Evolutionary conservation across 2,329 filamentous ascomycete species (phyloP), one percentile per base, ranked within the genome.

Genomic region (Phyllachora maydis): DNA sequence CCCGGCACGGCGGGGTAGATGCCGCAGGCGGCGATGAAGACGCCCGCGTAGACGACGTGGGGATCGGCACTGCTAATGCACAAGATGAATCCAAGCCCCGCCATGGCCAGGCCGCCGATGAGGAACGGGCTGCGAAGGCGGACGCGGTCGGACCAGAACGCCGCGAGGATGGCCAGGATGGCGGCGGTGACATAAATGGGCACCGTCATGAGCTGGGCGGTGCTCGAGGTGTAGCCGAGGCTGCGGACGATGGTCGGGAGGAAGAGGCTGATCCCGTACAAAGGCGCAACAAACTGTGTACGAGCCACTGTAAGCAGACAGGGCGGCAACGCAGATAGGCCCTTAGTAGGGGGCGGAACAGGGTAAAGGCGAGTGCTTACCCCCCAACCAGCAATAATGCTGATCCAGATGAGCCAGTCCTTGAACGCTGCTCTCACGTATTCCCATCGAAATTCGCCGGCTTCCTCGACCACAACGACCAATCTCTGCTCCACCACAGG

Each of bases 1-100:
- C 83, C 83, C 0, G 77, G 54, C 27, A 88, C 75, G 14, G 65
- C 69, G 0, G 81, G 77, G 33, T 85, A 88, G 26, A 88, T 82
- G 3, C 75, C 74, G 27, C 78, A 60, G 0, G 78, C 73, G 0
- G 66, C 73, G 1, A 90, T 50, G 43, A 83, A 90, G 0, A 72
- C 71, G 0, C 74, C 79, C 0, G 64, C 74, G 33, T 90, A 91
- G 8, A 66, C 55, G 0, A 68, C 66, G 1, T 52, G 53, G 2
- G 67, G 55, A 26, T 70, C 67, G 4, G 37, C 33, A 28, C 59
- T 62, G 2, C 56, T 53, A 17, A 72, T 59, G 42, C 66, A 54
- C 51, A 67, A 60, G 14, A 61, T 47, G 28, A 65, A 71, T 0
- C 67, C 68, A 3, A 64, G 43, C 3, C 60, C 43, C 40, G 68